A percentile compares a stretch with the other conserved stretches of the same genome.
These are phyloP conservation scores for Phragmites australis DNA, from an alignment of 176 grass and related monocot species.

Conservation along the genomic window DNA sequence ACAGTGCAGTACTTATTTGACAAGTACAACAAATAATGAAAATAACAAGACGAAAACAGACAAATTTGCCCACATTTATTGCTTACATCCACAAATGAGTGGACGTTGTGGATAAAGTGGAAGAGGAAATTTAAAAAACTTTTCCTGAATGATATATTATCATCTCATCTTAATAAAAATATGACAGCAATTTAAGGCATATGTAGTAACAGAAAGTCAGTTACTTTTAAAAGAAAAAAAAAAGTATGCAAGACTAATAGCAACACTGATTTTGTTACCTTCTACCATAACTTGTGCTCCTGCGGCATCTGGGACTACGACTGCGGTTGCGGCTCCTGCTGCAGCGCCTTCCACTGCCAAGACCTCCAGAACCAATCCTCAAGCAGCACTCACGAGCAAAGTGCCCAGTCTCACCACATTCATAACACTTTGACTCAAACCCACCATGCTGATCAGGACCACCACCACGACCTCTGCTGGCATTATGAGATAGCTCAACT, in stretches of 20 bases:
- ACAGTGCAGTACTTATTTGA: background rate
- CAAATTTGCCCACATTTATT: too few species aligned
- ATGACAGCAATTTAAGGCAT: background rate
- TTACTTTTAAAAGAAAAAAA: too few species aligned
- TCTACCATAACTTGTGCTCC: constrained; percentile 85
- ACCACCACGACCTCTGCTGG: constrained; percentile 49
- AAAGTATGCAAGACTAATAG: background rate
- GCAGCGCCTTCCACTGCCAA: constrained; percentile 74
- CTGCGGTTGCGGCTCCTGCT: constrained; percentile 53
- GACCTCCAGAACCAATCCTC: constrained; percentile 67
- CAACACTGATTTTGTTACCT: constrained; percentile 44
- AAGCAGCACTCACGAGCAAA: constrained; percentile 82
- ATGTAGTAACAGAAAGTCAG: background rate
- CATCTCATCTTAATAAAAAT: too few species aligned
- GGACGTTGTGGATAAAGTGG: too few species aligned
- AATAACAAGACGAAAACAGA: too few species aligned
- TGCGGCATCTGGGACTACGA: constrained; percentile 70
- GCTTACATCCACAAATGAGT: too few species aligned
- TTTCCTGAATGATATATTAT: too few species aligned
- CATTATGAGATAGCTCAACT: constrained; percentile 72
- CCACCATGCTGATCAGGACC: constrained; percentile 60
- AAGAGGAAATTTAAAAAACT: too few species aligned
- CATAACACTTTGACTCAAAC: constrained; percentile 82
- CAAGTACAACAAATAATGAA: too few species aligned
- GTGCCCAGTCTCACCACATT: constrained; percentile 84